Base-by-base conservation (phyloP, 179 eudicot species). In the Carnegiea gigantea region DNA sequence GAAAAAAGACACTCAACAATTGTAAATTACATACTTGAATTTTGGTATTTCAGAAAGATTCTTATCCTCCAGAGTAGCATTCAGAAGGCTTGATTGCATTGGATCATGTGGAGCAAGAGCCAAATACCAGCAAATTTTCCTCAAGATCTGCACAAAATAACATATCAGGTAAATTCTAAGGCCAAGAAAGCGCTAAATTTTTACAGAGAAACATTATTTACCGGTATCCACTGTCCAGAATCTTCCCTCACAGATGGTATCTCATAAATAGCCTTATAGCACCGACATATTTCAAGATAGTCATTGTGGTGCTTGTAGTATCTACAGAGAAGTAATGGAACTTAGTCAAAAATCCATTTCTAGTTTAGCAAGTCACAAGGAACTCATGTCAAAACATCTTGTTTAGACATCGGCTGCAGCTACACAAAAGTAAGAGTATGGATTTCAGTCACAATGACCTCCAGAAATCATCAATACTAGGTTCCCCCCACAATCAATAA, bases 61-160 rank as follows among this genome's bases (percentile, higher is more conserved):
- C 80, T 93, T 96, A 78, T 96, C 99, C 90, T 96, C 99, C 90
- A 94, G 82, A 33, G 98, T 94, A 80, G 98, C 89, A 87, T 94
- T 92, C 18, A 94, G 89, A 86, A 96, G 98, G 84, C 98, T 96
- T 33, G 99, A 93, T 86, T 96, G 99, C 99, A 96, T 96, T 18
- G 99, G 97, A 85, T 92, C 98, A 80, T 94, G 93, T 40, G 97
- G 99, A 81, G 99, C 85, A 86, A 96, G 83, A 40, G 91, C 97
- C 86, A 96, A 80, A 79, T 92, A 93, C 98, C 99, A 94, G 90
- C 97, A 96, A 76, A 96, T 92, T 89, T 96, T 96, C 86, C 99
- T 89, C 84, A 94, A 83, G 68, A 94, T 89, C 99, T 96, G 87
- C 83, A 86, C 1, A 24, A 78, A 70, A 53, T 57, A 33, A 20